A percentile compares a stretch with the other conserved stretches of the same genome.
Conservation (phyloP, 352 stramenopile species). For the Globisporangium paroecandrum region DNA sequence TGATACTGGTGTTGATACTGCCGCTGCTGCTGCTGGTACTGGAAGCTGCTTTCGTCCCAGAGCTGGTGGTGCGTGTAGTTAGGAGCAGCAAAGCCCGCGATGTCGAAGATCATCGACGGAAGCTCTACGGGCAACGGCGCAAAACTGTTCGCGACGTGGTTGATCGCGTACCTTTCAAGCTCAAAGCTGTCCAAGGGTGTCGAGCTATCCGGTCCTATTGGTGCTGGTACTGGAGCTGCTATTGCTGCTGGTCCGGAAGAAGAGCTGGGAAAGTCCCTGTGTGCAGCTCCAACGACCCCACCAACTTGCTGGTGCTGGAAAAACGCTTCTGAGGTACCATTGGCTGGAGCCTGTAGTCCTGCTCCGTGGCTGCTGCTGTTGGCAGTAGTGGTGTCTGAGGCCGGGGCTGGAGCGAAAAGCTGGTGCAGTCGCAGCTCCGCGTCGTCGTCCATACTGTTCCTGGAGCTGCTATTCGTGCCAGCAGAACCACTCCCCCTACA, state of each 20-base stretch:
- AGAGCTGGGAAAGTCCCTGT: neutral
- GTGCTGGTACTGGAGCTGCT: neutral
- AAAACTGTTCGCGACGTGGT: slow-evolving; percentile 3
- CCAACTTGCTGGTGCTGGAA: slow-evolving; percentile 2
- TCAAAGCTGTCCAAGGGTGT: slow-evolving; percentile 5
- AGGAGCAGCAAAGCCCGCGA: neutral
- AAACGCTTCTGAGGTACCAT: neutral
- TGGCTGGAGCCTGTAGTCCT: neutral
- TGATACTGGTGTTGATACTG: neutral
- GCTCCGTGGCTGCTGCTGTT: neutral
- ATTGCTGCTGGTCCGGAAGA: neutral
- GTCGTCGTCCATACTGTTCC: neutral
- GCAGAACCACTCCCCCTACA: slow-evolving; percentile 22
- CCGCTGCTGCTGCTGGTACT: neutral
- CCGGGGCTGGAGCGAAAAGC: slow-evolving; percentile 7
- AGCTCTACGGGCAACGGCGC: neutral
- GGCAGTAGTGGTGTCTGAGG: neutral
- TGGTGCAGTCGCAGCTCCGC: slow-evolving; percentile 1
- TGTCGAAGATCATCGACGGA: slow-evolving; percentile 5
- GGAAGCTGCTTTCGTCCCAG: neutral
- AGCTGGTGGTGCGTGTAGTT: neutral
- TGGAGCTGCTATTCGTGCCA: slow-evolving; percentile 4
- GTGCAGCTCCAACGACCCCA: neutral
- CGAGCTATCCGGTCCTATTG: slow-evolving; percentile 1
- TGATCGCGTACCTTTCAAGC: slow-evolving; percentile 11